A percentile compares a stretch with the other conserved stretches of the same genome.
phyloP scores from a whole-genome alignment of 805 yeast genomes.

The Candida berthetii region DNA sequence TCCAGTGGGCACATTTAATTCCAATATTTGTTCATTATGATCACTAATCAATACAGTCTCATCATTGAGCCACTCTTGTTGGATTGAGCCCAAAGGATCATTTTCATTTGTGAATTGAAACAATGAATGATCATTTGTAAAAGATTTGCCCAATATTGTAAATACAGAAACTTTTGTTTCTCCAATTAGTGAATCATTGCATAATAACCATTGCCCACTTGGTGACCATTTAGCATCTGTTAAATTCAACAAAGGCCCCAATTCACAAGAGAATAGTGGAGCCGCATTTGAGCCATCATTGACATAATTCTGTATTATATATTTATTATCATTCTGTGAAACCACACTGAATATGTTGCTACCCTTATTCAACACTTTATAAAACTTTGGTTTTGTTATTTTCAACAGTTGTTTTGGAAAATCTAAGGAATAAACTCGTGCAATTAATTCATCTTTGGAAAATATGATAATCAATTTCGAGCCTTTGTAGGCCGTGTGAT shows the following conservation, averaged over 20 bases:
- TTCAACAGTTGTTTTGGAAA: slow-evolving; percentile 3
- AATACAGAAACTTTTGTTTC: slow-evolving; percentile 2
- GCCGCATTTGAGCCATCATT: neutral
- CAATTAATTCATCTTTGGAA: slow-evolving; percentile 5
- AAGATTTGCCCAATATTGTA: slow-evolving; percentile 8
- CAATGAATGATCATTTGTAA: slow-evolving; percentile 1
- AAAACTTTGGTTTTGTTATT: slow-evolving; percentile 8
- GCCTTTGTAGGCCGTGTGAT: slow-evolving; percentile 13
- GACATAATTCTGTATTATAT: neutral
- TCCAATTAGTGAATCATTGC: slow-evolving; percentile 2
- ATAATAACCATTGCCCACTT: slow-evolving; percentile 2
- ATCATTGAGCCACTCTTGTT: slow-evolving; percentile 6
- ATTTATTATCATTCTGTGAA: neutral
- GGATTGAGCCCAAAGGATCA: slow-evolving; percentile 9
- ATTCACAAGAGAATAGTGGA: neutral
- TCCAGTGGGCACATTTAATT: slow-evolving; percentile 6
- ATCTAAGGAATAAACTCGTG: slow-evolving; percentile 11
- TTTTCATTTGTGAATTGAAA: slow-evolving; percentile 1
- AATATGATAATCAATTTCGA: slow-evolving; percentile 11
- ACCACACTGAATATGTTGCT: neutral
- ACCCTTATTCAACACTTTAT: neutral
- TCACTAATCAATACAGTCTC: slow-evolving; percentile 9
- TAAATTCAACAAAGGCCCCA: neutral
- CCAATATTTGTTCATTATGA: slow-evolving; percentile 7
- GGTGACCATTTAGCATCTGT: slow-evolving; percentile 1